Conservation (phyloP, 495 filamentous ascomycete genomes). For the Tuber borchii region DNA sequence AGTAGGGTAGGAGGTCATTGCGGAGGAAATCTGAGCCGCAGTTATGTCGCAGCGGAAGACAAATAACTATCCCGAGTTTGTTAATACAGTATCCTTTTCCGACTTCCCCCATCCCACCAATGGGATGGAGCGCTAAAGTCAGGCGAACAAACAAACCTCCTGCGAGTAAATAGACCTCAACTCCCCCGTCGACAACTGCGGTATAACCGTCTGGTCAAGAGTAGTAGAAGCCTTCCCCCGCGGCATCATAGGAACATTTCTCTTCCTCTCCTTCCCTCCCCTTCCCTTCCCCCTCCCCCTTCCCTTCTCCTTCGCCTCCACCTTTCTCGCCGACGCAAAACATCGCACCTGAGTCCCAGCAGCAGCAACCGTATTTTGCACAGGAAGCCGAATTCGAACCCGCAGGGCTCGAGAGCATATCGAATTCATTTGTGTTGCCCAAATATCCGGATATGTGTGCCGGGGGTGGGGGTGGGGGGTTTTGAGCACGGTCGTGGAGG, state of each 20-base stretch:
- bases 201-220: slow-evolving; percentile 19
- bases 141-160: slow-evolving; percentile 25
- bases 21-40: slow-evolving; percentile 33
- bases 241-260: background rate
- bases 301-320: background rate
- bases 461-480: background rate
- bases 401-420: background rate
- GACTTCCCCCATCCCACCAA: background rate
- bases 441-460: background rate
- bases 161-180: slow-evolving; percentile 36
- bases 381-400: background rate
- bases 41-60: slow-evolving; percentile 42
- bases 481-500: background rate
- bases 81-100: background rate
- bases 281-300: background rate
- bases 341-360: background rate
- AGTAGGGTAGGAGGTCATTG: slow-evolving; percentile 37
- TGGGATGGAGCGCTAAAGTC: background rate
- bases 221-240: slow-evolving; percentile 18
- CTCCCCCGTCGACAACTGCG: slow-evolving; percentile 29
- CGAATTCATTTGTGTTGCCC: background rate
- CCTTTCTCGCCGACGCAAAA: background rate
- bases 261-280: background rate
- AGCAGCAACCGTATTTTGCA: background rate
- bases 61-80: slow-evolving; percentile 32